A percentile compares a stretch with the other conserved stretches of the same genome.
These are phyloP conservation scores for Chrysopogon serrulatus DNA, from an alignment of 176 grass and related monocot species.

Conservation along the genomic window DNA sequence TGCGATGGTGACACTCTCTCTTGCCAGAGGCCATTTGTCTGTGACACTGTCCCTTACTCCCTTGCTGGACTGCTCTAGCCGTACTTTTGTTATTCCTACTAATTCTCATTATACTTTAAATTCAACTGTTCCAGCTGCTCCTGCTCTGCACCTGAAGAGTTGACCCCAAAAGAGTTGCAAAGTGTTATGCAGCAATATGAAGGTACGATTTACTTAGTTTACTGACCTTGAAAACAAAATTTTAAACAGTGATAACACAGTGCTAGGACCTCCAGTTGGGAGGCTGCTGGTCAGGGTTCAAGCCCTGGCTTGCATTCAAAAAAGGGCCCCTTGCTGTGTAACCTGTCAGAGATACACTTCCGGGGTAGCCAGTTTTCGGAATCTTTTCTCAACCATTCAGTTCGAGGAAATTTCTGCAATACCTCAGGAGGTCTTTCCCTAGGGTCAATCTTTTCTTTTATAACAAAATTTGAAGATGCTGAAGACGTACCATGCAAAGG, in stretches of 20 bases:
- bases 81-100: neutral
- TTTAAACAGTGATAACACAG: neutral
- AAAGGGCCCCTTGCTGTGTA: neutral
- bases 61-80: neutral
- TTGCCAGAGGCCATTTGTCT: neutral
- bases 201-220: slow-evolving; percentile 45
- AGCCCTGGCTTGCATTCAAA: neutral
- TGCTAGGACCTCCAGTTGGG: neutral
- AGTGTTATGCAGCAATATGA: slow-evolving; percentile 84
- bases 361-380: neutral
- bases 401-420: no score
- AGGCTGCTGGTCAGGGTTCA: neutral
- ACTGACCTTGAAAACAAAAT: neutral
- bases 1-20: neutral
- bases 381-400: no score
- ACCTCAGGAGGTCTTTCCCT: no score
- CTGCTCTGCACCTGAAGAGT: slow-evolving; percentile 74
- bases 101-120: neutral
- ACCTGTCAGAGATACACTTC: no score
- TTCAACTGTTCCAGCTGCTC: slow-evolving; percentile 63
- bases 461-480: neutral
- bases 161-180: slow-evolving; percentile 85
- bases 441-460: no score
- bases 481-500: neutral
- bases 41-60: neutral